These are phyloP conservation scores for Scenedesmus sp. DNA, from an alignment of 163 green algal genomes.

Conservation along the genomic window DNA sequence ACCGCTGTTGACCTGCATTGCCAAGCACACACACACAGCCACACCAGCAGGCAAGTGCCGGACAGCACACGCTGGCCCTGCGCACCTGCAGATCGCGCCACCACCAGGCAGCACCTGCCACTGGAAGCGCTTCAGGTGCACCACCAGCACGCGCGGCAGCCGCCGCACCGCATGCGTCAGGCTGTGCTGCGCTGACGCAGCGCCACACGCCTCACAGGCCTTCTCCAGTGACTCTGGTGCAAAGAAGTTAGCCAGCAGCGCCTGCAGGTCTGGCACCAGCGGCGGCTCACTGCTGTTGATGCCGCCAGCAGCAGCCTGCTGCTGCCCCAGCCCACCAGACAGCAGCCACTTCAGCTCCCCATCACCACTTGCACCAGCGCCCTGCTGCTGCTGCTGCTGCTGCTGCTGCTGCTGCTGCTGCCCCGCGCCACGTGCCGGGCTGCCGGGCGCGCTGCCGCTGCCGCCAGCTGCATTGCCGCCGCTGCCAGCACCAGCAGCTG, in stretches of 20 bases:
- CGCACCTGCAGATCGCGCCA: constrained; percentile 28
- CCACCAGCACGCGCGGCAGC: constrained; percentile 71
- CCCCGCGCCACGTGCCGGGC: background rate
- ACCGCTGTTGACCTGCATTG: no score
- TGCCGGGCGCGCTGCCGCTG: background rate
- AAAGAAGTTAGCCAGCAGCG: constrained; percentile 42
- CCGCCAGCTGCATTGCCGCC: background rate
- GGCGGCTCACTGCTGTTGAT: background rate
- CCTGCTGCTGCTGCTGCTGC: background rate
- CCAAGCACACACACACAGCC: no score
- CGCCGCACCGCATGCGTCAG: constrained; percentile 63
- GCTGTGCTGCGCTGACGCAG: constrained; percentile 53
- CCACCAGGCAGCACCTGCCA: constrained; percentile 19
- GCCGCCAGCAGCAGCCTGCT: background rate
- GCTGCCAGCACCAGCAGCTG: background rate
- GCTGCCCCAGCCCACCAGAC: background rate
- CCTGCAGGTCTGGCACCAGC: constrained; percentile 29
- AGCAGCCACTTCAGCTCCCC: background rate
- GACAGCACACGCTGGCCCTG: no score
- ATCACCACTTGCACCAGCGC: background rate
- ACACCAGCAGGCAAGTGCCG: background rate
- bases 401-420: constrained; percentile 10
- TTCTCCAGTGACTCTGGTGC: constrained; percentile 70
- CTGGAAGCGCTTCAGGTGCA: constrained; percentile 83
- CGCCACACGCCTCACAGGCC: constrained; percentile 68